These are phyloP conservation scores for Starmera quercuum DNA, from an alignment of 805 yeast species.

Conservation along the genomic window DNA sequence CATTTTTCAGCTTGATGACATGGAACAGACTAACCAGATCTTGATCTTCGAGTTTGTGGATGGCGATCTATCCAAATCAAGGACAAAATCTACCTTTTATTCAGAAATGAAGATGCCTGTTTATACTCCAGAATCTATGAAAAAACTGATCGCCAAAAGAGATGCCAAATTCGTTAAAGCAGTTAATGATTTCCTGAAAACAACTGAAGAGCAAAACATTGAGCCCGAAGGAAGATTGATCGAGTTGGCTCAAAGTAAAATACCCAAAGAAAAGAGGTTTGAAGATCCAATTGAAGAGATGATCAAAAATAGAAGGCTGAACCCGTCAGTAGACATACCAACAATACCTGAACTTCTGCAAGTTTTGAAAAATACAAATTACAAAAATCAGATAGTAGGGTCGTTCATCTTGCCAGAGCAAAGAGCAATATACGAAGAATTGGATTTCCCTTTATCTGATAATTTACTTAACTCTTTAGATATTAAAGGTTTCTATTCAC, in stretches of 20 bases:
- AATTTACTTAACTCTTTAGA: constrained; percentile 45
- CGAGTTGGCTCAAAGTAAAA: constrained; percentile 22
- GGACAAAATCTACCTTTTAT: constrained; percentile 33
- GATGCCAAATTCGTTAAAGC: constrained; percentile 41
- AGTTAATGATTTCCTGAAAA: constrained; percentile 27
- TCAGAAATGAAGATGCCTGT: constrained; percentile 42
- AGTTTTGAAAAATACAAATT: constrained; percentile 43
- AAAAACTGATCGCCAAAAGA: constrained; percentile 51
- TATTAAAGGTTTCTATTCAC: constrained; percentile 54
- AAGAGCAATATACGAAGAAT: constrained; percentile 34
- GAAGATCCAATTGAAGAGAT: constrained; percentile 58
- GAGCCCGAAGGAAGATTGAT: constrained; percentile 37
- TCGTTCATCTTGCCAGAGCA: constrained; percentile 40
- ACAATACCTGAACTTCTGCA: constrained; percentile 42
- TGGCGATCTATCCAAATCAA: constrained; percentile 44
- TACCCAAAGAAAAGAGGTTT: constrained; percentile 45
- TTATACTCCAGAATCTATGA: constrained; percentile 49
- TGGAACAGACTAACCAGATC: constrained; percentile 37
- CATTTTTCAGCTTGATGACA: constrained; percentile 38
- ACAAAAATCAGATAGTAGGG: constrained; percentile 55
- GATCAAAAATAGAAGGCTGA: constrained; percentile 27
- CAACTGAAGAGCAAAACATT: constrained; percentile 20
- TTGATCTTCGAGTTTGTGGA: constrained; percentile 75
- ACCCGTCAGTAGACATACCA: constrained; percentile 27
- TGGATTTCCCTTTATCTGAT: constrained; percentile 40